Conservation (phyloP, 2,329 filamentous ascomycete genomes). For the Pseudophaeomoniella oleicola region DNA sequence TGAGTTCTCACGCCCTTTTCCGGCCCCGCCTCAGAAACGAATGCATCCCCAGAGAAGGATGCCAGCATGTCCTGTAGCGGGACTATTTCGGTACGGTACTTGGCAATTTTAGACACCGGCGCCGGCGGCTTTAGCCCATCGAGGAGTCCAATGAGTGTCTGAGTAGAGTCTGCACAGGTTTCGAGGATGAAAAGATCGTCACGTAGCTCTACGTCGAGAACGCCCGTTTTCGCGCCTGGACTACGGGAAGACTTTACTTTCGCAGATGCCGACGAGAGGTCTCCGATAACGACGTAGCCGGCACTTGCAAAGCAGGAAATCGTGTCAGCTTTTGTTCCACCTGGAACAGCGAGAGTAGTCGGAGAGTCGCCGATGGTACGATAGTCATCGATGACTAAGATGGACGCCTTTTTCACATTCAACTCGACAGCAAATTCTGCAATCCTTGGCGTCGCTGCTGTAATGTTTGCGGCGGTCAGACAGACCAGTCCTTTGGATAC, state of each 20-base stretch:
- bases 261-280: conserved; percentile 67
- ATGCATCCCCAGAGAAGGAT: conserved; percentile 78
- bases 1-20: conserved; percentile 15
- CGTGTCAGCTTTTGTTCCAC: conserved; percentile 3
- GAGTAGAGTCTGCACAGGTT: conserved; percentile 91
- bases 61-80: conserved; percentile 78
- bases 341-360: conserved; percentile 20
- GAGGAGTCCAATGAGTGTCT: conserved; percentile 69
- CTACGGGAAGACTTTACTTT: conserved; percentile 45
- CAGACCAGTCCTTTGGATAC: conserved; percentile 65
- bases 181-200: conserved; percentile 84
- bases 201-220: conserved; percentile 64
- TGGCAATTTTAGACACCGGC: conserved; percentile 65
- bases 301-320: conserved; percentile 30
- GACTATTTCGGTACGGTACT: conserved; percentile 76
- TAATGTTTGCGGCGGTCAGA: conserved; percentile 61
- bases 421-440: conserved; percentile 49
- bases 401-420: conserved; percentile 62
- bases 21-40: conserved; percentile 29
- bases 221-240: conserved; percentile 44
- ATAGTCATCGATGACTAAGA: conserved; percentile 63
- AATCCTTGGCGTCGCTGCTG: conserved; percentile 51
- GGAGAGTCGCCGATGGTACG: conserved; percentile 37
- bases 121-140: conserved; percentile 72
- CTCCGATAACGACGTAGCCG: conserved; percentile 77